These are phyloP conservation scores for Psilocybe tampanensis DNA, from an alignment of 768 basidiomycete genomes.

Conservation along the genomic window DNA sequence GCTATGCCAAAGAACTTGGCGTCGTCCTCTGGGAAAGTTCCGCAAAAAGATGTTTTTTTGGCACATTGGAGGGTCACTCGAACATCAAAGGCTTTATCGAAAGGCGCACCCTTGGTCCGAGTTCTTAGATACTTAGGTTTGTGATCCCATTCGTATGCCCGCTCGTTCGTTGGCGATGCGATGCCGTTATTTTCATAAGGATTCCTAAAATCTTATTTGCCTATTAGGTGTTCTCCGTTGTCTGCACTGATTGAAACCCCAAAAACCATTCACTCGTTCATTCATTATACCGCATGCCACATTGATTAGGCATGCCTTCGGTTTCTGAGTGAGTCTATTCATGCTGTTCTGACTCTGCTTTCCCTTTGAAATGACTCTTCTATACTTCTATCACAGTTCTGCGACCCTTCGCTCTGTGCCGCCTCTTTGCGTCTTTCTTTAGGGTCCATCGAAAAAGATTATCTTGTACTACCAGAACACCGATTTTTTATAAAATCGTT, in stretches of 20 bases:
- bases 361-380: slow-evolving; percentile 3
- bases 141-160: slow-evolving; percentile 17
- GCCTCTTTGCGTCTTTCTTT: slow-evolving; percentile 6
- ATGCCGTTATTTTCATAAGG: slow-evolving; percentile 20
- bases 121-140: slow-evolving; percentile 23
- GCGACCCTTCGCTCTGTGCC: not conserved
- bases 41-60: slow-evolving; percentile 80
- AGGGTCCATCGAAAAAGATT: slow-evolving; percentile 7
- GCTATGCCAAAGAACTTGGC: slow-evolving; percentile 82
- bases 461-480: slow-evolving; percentile 18
- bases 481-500: slow-evolving; percentile 6
- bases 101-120: slow-evolving; percentile 47
- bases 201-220: slow-evolving; percentile 25
- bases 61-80: slow-evolving; percentile 72
- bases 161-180: slow-evolving; percentile 20
- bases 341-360: not conserved
- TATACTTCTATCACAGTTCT: not conserved
- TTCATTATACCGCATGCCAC: not conserved
- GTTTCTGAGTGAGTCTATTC: slow-evolving; percentile 14
- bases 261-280: slow-evolving; percentile 3
- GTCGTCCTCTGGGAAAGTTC: slow-evolving; percentile 85
- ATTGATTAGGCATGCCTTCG: slow-evolving; percentile 4
- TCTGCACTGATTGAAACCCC: slow-evolving; percentile 14
- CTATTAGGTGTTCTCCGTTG: slow-evolving; percentile 26
- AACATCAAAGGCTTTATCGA: slow-evolving; percentile 84